Evolutionary conservation across 164 flowering plant species (phyloP), one percentile per base, ranked within the genome.

Genomic region (Nymphaea colorata): DNA sequence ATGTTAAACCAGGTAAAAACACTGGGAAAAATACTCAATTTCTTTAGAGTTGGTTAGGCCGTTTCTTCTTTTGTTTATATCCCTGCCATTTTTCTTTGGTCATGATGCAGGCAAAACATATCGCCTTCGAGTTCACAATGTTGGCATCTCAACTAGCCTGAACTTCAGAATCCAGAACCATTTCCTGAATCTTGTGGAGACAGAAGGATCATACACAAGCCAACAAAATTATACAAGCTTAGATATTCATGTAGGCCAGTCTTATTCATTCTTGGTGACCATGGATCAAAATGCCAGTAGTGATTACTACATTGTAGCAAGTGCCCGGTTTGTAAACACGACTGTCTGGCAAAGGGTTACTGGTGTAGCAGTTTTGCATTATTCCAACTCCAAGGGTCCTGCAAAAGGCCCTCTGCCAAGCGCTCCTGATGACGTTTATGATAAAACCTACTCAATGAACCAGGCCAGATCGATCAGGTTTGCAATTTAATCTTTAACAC

Each of bases 381-480:
- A 95, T 71, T 78, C 92, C 4, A 90, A 92, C 66, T 91, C 97
- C 41, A 90, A 91, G 76, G 96, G 95, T 59, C 78, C 78, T 61
- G 96, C 96, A 57, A 44, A 72, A 3, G 97, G 97, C 59, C 94
- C 96, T 67, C 86, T 95, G 18, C 99, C 98, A 25, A 88, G 78
- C 17, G 74, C 87, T 59, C 99, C 99, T 47, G 79, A 86, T 66
- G 99, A 95, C 76, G 73, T 82, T 44, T 90, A 51, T 72, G 98
- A 95, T 81, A 91, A 85, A 72, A 82, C 98, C 12, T 90, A 71
- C 78, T 95, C 99, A n/a, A 88, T 95, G 98, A 95, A 95, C 80
- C 98, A 95, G 73, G 99, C 98, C 12, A 82, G 96, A 82, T 91
- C 98, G 15, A 84, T 95, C 83, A 90, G 99, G 99, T 92, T 62